A percentile compares a stretch with the other conserved stretches of the same genome.
Conservation (phyloP, 2,329 filamentous ascomycete species). For the Alternaria sp. region DNA sequence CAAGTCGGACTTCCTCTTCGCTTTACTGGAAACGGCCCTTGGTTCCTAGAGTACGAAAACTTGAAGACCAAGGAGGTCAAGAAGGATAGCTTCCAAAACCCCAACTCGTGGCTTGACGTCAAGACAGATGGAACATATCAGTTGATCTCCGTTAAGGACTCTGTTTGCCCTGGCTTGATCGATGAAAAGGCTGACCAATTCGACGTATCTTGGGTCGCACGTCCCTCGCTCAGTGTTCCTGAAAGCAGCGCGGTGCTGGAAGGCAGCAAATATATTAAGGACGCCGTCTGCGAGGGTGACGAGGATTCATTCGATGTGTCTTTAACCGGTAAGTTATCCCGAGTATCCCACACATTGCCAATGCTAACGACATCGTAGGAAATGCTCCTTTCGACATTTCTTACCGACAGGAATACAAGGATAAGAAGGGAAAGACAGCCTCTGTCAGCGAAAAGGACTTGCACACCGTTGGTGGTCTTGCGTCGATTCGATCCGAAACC, state of each 20-base stretch:
- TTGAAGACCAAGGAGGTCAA: conserved; percentile 56
- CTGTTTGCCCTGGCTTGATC: conserved; percentile 79
- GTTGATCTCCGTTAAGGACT: conserved; percentile 77
- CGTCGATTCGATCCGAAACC: conserved; percentile 86
- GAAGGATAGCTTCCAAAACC: conserved; percentile 57
- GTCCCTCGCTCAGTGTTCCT: conserved; percentile 73
- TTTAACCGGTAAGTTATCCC: conserved; percentile 68
- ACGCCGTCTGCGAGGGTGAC: conserved; percentile 91
- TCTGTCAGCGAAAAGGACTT: conserved; percentile 71
- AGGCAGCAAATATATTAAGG: conserved; percentile 69
- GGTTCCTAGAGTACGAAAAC: conserved; percentile 79
- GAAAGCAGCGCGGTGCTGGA: conserved; percentile 65
- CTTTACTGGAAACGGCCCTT: conserved; percentile 84
- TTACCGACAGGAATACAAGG: conserved; percentile 79
- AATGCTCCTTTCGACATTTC: conserved; percentile 81
- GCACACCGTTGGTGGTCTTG: conserved; percentile 76
- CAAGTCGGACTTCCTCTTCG: conserved; percentile 78
- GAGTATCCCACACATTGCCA: neutral
- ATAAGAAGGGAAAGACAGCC: conserved; percentile 64
- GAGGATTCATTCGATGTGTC: conserved; percentile 85
- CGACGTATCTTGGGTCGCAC: conserved; percentile 81
- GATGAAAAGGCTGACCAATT: conserved; percentile 77
- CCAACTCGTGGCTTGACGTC: conserved; percentile 74
- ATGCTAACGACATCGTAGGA: conserved; percentile 56
- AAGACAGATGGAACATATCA: conserved; percentile 76